These are phyloP conservation scores for Neonectria neomacrospora DNA, from an alignment of 2,329 filamentous ascomycete genomes.

Conservation along the genomic window DNA sequence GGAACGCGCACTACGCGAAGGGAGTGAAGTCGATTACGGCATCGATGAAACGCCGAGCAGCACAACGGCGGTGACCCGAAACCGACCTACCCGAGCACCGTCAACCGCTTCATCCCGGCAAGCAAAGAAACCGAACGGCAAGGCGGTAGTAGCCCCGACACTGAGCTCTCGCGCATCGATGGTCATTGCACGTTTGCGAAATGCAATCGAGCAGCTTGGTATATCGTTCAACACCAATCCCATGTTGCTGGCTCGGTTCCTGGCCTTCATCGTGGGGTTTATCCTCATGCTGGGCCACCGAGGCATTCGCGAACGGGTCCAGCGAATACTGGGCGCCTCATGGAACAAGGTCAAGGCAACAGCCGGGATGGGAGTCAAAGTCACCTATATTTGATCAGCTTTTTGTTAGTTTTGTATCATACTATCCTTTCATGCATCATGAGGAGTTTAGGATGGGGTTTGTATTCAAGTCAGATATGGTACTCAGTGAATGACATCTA, in stretches of 20 bases:
- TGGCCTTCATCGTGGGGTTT: conserved; percentile 85
- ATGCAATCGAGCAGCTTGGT: conserved; percentile 62
- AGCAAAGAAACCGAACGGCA: conserved; percentile 44
- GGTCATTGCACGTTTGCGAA: conserved; percentile 63
- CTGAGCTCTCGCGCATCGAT: conserved; percentile 62
- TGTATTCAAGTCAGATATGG: conserved; percentile 29
- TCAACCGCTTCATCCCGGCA: conserved; percentile 50
- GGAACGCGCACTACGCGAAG: conserved; percentile 60
- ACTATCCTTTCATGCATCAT: conserved; percentile 42
- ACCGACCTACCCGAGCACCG: conserved; percentile 46
- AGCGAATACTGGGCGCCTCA: conserved; percentile 72
- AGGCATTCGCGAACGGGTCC: conserved; percentile 79
- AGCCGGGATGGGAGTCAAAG: conserved; percentile 95
- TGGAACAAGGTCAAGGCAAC: conserved; percentile 88
- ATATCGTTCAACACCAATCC: conserved; percentile 66
- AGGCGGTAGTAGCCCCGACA: conserved; percentile 49
- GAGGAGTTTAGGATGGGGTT: conserved; percentile 43
- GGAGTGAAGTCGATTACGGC: conserved; percentile 75
- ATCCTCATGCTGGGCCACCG: conserved; percentile 79
- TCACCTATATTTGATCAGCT: conserved; percentile 82
- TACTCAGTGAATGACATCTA: conserved; percentile 25
- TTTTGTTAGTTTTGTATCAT: conserved; percentile 39
- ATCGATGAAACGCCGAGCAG: conserved; percentile 66
- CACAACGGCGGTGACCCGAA: conserved; percentile 48
- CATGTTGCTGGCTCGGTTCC: conserved; percentile 66